Conservation (phyloP, 192 early-diverging fungal genomes). For the Rhizoclosmatium sp. region DNA sequence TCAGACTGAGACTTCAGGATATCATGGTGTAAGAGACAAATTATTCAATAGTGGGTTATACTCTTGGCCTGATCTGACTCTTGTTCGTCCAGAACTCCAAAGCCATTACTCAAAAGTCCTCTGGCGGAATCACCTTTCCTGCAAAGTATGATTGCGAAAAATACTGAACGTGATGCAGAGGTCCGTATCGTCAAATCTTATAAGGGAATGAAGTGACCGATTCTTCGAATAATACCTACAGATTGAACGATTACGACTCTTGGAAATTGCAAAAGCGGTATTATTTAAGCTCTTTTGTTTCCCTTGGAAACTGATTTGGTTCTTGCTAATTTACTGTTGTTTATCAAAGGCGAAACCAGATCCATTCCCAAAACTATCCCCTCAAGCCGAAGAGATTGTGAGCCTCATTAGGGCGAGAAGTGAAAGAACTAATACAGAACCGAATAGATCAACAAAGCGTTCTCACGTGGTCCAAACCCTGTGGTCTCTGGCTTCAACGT, state of each 20-base stretch:
- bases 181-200: neutral
- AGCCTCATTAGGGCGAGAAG: neutral
- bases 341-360: neutral
- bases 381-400: constrained; percentile 4
- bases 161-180: neutral
- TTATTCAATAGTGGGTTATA: too few relatives aligned
- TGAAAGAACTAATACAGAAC: too few relatives aligned
- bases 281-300: neutral
- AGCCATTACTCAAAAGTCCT: too few relatives aligned
- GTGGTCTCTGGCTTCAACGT: constrained; percentile 67
- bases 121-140: neutral
- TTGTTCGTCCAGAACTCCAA: too few relatives aligned
- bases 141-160: neutral
- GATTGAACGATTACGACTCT: neutral
- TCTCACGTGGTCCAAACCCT: constrained; percentile 5
- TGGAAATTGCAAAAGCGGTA: neutral
- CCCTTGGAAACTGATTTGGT: neutral
- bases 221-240: neutral
- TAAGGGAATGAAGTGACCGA: neutral
- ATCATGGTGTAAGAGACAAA: too few relatives aligned
- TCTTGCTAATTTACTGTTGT: neutral
- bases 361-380: constrained; percentile 1
- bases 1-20: too few relatives aligned
- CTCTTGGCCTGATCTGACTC: too few relatives aligned
- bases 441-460: constrained; percentile 14